Percentiles rank a stretch among this genome's conserved stretches.
Evolutionary conservation across 257 asterid species (phyloP).

Genomic region (Jaltomata sinuosa): DNA sequence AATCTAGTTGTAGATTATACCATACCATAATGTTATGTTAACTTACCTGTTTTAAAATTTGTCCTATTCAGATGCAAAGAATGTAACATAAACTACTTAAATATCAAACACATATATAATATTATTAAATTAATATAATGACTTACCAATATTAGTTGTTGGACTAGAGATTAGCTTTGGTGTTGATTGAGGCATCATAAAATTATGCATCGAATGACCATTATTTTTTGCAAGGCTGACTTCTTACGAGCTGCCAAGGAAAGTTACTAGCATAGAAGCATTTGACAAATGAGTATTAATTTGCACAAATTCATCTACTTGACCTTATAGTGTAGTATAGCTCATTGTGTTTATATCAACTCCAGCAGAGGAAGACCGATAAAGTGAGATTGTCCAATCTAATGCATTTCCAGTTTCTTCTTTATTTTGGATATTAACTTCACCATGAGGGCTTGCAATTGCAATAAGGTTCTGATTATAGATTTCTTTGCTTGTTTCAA

Average conservation of each 20-base stretch:
- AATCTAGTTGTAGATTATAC: no score
- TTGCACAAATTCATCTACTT: conserved; percentile 13
- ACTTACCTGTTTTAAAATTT: no score
- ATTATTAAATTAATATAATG: no score
- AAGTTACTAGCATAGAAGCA: conserved; percentile 40
- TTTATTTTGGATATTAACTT: not conserved
- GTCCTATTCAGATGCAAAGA: no score
- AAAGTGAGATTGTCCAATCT: conserved; percentile 45
- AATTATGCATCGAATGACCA: no score
- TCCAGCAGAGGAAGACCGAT: conserved; percentile 22
- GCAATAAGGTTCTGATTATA: not conserved
- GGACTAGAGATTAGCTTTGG: conserved; percentile 30
- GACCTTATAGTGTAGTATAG: conserved; percentile 6
- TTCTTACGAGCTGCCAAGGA: conserved; percentile 51
- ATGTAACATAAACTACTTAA: no score
- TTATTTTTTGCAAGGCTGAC: conserved; percentile 46
- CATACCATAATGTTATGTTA: no score
- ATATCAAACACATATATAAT: no score
- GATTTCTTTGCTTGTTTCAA: not conserved
- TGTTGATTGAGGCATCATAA: conserved; percentile 25
- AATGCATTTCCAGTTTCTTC: conserved; percentile 7
- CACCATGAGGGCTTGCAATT: not conserved
- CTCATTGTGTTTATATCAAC: no score
- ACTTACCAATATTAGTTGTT: conserved; percentile 7
- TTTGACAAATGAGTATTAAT: conserved; percentile 23